phyloP scores from a whole-genome alignment of 2,329 filamentous ascomycete species.

The Periconia sp. region DNA sequence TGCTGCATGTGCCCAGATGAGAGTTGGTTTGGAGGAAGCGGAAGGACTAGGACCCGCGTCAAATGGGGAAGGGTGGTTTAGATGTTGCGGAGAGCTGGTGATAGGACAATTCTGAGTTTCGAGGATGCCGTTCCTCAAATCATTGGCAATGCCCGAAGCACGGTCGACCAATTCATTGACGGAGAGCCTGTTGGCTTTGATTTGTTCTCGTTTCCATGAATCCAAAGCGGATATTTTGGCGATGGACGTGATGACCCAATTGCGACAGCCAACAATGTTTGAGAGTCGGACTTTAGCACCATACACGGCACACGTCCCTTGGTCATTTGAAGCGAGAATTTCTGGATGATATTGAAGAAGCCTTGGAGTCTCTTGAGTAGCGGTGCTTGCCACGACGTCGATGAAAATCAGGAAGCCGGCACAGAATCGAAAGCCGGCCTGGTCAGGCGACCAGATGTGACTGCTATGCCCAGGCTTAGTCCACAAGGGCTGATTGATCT shows the following conservation, averaged over 20 bases:
- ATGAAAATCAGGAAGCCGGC: conserved; percentile 20
- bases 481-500: conserved; percentile 15
- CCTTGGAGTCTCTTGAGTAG: conserved; percentile 8
- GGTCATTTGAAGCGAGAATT: conserved; percentile 11
- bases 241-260: conserved; percentile 16
- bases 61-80: neutral
- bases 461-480: conserved; percentile 7
- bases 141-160: conserved; percentile 8
- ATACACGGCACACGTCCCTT: conserved; percentile 7
- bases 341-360: conserved; percentile 11
- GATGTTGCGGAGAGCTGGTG: neutral
- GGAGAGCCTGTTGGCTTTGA: conserved; percentile 3
- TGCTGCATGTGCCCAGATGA: conserved; percentile 19
- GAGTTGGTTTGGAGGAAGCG: conserved; percentile 4
- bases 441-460: conserved; percentile 16
- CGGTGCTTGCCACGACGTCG: conserved; percentile 19
- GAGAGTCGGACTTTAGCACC: conserved; percentile 20
- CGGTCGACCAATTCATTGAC: conserved; percentile 11
- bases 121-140: conserved; percentile 6
- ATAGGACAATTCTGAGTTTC: conserved; percentile 4
- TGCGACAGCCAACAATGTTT: conserved; percentile 18
- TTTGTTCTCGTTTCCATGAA: conserved; percentile 10
- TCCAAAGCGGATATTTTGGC: conserved; percentile 12
- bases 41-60: neutral
- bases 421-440: conserved; percentile 20